These are phyloP conservation scores for Xylariales sp. DNA, from an alignment of 2,329 filamentous ascomycete species.

Conservation along the genomic window DNA sequence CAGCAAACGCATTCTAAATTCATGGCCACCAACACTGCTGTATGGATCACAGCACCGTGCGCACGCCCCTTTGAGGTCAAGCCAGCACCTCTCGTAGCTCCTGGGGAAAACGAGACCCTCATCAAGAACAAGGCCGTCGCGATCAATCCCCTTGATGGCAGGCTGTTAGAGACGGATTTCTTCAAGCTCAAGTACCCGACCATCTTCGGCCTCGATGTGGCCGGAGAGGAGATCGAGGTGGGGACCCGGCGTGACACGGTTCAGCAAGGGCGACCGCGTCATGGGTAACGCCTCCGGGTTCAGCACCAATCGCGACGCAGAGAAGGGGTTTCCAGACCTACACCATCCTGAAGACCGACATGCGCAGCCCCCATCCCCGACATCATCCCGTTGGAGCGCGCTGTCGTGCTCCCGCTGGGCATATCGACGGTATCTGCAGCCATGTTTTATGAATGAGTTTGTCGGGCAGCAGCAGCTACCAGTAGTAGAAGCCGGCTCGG, in stretches of 20 bases:
- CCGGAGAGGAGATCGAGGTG: neutral
- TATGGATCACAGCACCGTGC: neutral
- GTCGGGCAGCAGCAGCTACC: too few relatives aligned
- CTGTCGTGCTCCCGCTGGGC: conserved; percentile 21
- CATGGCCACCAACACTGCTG: conserved; percentile 2
- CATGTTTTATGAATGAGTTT: too few relatives aligned
- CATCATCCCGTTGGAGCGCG: conserved; percentile 20
- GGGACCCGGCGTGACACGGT: neutral
- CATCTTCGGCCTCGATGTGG: neutral
- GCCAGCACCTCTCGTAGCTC: neutral
- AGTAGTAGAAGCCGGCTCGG: too few relatives aligned
- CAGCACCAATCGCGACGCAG: conserved; percentile 2
- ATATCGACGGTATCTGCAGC: conserved; percentile 22
- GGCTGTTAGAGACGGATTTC: conserved; percentile 7
- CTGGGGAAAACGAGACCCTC: neutral
- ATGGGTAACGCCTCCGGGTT: conserved; percentile 1
- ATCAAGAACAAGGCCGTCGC: conserved; percentile 2
- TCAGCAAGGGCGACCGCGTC: neutral
- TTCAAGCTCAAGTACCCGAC: conserved; percentile 8
- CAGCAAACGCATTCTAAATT: too few relatives aligned
- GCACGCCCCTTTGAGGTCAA: conserved; percentile 1
- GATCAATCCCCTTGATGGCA: conserved; percentile 4
- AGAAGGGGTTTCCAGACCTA: conserved; percentile 25
- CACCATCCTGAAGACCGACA: conserved; percentile 15
- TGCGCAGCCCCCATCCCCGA: conserved; percentile 21